These are phyloP conservation scores for Parachaetomium inaequale DNA, from an alignment of 495 filamentous ascomycete genomes.

Conservation along the genomic window DNA sequence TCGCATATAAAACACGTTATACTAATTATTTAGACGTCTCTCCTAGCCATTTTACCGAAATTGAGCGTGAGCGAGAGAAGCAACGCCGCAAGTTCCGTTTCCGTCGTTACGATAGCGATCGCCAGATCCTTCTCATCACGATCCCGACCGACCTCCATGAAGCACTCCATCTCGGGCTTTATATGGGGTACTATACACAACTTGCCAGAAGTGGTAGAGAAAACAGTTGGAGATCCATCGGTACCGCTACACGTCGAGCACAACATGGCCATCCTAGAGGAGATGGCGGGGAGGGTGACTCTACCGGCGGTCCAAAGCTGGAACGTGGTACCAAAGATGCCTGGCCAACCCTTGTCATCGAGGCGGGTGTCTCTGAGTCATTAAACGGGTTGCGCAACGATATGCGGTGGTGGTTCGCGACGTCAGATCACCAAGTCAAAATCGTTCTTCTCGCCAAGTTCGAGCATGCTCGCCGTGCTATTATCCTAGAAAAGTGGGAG, in stretches of 20 bases:
- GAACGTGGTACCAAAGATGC: slow-evolving; percentile 11
- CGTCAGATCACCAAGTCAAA: slow-evolving; percentile 31
- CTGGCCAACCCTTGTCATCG: slow-evolving; percentile 36
- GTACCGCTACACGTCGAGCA: slow-evolving; percentile 14
- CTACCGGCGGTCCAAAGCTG: slow-evolving; percentile 23
- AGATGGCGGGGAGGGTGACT: slow-evolving; percentile 23
- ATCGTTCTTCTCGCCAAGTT: slow-evolving; percentile 30
- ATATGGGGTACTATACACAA: slow-evolving; percentile 5
- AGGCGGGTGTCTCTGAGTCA: slow-evolving; percentile 31
- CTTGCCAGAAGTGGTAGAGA: slow-evolving; percentile 7
- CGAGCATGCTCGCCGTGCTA: slow-evolving; percentile 5
- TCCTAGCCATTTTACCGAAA: slow-evolving; percentile 9
- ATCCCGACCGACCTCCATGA: slow-evolving; percentile 25
- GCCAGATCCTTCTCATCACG: slow-evolving; percentile 19
- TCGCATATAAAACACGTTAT: no score
- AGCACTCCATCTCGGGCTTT: slow-evolving; percentile 20
- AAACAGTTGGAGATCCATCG: slow-evolving; percentile 11
- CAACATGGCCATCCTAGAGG: slow-evolving; percentile 19
- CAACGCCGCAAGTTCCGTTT: slow-evolving; percentile 25
- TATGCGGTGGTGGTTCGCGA: slow-evolving; percentile 33
- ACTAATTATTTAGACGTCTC: slow-evolving; percentile 9
- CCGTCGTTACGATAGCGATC: slow-evolving; percentile 19
- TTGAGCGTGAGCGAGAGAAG: no score
- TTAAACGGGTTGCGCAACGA: slow-evolving; percentile 23
- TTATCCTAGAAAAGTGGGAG: slow-evolving; percentile 19